Percentiles rank a stretch among this genome's conserved stretches.
These are phyloP conservation scores for Excoecaria agallocha DNA, from an alignment of 345 rosid species.

Conservation along the genomic window DNA sequence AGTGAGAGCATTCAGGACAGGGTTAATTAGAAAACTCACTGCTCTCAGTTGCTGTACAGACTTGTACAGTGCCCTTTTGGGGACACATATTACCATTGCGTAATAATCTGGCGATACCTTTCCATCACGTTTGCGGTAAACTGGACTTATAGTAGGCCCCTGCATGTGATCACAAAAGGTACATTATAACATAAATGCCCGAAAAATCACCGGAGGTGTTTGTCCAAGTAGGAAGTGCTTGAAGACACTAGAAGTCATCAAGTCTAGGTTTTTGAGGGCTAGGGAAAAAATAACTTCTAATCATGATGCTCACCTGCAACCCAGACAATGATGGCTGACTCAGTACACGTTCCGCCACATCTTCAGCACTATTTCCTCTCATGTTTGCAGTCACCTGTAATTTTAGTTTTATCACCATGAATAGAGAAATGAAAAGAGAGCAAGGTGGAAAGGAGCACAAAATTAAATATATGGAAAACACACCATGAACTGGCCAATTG, in stretches of 20 bases:
- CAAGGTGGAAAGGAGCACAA: neutral
- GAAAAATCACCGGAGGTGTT: neutral
- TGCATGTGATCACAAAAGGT: constrained; percentile 25
- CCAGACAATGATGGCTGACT: constrained; percentile 83
- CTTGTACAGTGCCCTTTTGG: constrained; percentile 67
- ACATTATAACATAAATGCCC: neutral
- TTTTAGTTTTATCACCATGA: constrained; percentile 6
- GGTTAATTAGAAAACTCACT: constrained; percentile 39
- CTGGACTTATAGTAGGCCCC: constrained; percentile 96
- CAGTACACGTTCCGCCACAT: constrained; percentile 76
- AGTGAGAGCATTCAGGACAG: neutral
- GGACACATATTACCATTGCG: constrained; percentile 84
- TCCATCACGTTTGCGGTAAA: constrained; percentile 61
- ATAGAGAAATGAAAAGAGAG: neutral
- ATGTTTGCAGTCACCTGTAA: constrained; percentile 86
- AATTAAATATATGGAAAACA: neutral
- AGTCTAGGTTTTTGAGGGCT: neutral
- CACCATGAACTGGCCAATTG: constrained; percentile 67
- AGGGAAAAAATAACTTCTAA: neutral
- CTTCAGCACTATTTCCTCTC: constrained; percentile 78
- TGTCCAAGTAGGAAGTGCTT: neutral
- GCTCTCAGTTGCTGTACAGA: constrained; percentile 89
- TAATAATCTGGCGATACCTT: constrained; percentile 60
- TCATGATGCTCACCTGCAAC: constrained; percentile 57
- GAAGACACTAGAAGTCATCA: neutral